A percentile compares a stretch with the other conserved stretches of the same genome.
Evolutionary conservation across 202 grass and related monocot species (phyloP).

Genomic region (Digitaria exilis): DNA sequence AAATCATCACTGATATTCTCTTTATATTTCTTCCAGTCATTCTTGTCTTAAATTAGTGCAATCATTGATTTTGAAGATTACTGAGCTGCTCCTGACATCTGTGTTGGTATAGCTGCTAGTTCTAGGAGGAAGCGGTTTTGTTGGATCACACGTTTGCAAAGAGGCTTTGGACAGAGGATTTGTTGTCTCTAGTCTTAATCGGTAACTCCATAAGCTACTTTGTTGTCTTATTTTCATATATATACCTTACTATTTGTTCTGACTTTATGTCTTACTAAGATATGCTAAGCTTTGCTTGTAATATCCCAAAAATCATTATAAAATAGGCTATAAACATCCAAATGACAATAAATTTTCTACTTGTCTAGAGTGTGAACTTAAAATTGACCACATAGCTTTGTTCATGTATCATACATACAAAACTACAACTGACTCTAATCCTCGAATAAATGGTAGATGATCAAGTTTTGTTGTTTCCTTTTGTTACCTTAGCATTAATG

Average conservation of each 20-base stretch:
- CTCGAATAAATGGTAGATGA: background rate
- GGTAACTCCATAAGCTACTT: constrained; percentile 48
- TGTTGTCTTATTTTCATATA: constrained; percentile 6
- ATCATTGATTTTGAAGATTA: constrained; percentile 23
- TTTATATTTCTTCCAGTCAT: constrained; percentile 8
- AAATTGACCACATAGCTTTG: background rate
- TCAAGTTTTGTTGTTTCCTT: constrained; percentile 12
- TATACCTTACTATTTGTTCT: background rate
- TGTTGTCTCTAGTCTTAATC: constrained; percentile 87
- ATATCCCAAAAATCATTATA: background rate
- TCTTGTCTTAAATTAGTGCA: background rate
- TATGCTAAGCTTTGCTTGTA: background rate
- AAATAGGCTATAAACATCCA: background rate
- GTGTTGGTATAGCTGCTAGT: constrained; percentile 70
- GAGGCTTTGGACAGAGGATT: constrained; percentile 83
- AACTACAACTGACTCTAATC: background rate
- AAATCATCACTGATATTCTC: background rate
- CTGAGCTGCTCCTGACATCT: constrained; percentile 28
- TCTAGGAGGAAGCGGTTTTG: constrained; percentile 90
- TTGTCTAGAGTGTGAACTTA: constrained; percentile 11
- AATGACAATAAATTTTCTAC: background rate
- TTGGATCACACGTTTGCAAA: constrained; percentile 91
- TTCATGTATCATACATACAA: background rate
- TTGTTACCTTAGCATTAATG: background rate
- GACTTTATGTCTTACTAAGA: background rate